phyloP scores from a whole-genome alignment of 1,284 basidiomycete genomes.

The Coniferiporia sulphurascens region DNA sequence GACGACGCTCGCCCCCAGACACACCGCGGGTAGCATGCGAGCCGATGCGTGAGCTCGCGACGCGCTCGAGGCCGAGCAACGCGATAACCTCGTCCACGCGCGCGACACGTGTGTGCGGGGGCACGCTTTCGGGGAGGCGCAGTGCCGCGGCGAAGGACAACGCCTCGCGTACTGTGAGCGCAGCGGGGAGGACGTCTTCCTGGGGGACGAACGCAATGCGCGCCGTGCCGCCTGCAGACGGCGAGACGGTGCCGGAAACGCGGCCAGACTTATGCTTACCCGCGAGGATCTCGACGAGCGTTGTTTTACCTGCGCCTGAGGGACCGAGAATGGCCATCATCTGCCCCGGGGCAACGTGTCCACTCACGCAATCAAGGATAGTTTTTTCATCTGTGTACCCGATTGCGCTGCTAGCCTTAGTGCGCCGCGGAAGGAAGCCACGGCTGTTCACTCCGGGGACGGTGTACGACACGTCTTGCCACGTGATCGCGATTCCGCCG shows the following conservation, averaged over 20 bases:
- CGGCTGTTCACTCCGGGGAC: slow-evolving; percentile 34
- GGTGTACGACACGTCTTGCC: slow-evolving; percentile 68
- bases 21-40: slow-evolving; percentile 77
- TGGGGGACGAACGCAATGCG: slow-evolving; percentile 84
- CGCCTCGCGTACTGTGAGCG: slow-evolving; percentile 79
- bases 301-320: slow-evolving; percentile 84
- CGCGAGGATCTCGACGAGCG: slow-evolving; percentile 80
- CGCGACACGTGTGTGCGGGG: slow-evolving; percentile 59
- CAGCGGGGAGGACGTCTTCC: slow-evolving; percentile 75
- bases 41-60: slow-evolving; percentile 76
- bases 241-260: slow-evolving; percentile 47
- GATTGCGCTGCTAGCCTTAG: neutral
- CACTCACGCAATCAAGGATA: slow-evolving; percentile 69
- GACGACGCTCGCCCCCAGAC: slow-evolving; percentile 81
- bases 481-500: slow-evolving; percentile 60
- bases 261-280: slow-evolving; percentile 70
- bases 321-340: slow-evolving; percentile 88
- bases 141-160: slow-evolving; percentile 80
- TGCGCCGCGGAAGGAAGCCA: slow-evolving; percentile 8
- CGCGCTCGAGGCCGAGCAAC: slow-evolving; percentile 67
- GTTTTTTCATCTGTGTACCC: slow-evolving; percentile 48
- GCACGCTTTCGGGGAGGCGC: slow-evolving; percentile 76
- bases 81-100: slow-evolving; percentile 67
- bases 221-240: slow-evolving; percentile 27
- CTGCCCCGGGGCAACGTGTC: slow-evolving; percentile 67